phyloP scores from a whole-genome alignment of 257 asterid species.

The Plectranthus barbatus region DNA sequence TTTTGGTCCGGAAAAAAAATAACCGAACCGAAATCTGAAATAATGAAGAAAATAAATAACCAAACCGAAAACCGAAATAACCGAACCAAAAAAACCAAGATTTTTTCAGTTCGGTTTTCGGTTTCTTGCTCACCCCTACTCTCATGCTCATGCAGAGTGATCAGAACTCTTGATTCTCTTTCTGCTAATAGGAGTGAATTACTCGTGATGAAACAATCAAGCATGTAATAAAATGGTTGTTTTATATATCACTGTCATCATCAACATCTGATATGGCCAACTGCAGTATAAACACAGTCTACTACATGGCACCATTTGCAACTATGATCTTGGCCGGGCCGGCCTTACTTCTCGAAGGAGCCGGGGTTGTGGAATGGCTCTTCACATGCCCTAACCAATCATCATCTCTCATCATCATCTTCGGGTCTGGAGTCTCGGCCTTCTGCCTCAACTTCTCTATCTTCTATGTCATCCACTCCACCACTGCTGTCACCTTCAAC shows the following conservation, averaged over 20 bases:
- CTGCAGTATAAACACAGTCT: constrained; percentile 87
- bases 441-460: constrained; percentile 92
- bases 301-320: constrained; percentile 95
- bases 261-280: neutral
- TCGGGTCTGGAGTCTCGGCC: constrained; percentile 86
- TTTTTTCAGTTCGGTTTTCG: too few species aligned
- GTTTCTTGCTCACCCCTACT: too few species aligned
- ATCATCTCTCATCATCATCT: constrained; percentile 57
- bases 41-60: too few species aligned
- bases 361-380: constrained; percentile 68
- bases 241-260: neutral
- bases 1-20: too few species aligned
- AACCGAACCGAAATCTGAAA: too few species aligned
- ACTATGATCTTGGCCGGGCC: constrained; percentile 86
- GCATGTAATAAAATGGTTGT: too few species aligned
- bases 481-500: constrained; percentile 95
- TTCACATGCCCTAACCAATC: constrained; percentile 45
- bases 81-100: too few species aligned
- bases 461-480: constrained; percentile 93
- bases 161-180: neutral
- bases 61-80: too few species aligned
- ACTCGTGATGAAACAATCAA: too few species aligned
- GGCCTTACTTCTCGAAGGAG: constrained; percentile 76
- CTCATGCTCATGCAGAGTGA: too few species aligned
- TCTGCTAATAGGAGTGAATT: neutral